Percentiles rank a stretch among this genome's conserved stretches.
These are phyloP conservation scores for Chlamydomonas sp. DNA, from an alignment of 139 green algal species.

Conservation along the genomic window DNA sequence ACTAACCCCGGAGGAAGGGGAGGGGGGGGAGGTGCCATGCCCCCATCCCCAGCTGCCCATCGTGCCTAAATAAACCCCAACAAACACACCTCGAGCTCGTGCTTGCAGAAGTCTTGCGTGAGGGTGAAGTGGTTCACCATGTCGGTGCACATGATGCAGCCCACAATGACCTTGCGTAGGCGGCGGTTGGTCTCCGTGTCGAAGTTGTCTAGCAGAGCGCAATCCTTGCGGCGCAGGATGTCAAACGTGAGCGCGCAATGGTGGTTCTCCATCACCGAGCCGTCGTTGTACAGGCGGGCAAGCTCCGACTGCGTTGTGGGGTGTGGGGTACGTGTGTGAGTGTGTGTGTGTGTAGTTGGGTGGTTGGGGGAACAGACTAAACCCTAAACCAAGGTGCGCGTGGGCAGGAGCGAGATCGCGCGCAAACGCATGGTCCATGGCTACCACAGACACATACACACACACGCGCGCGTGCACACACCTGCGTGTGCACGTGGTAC, in stretches of 20 bases:
- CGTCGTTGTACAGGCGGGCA: slow-evolving; percentile 56
- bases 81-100: slow-evolving; percentile 7
- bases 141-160: slow-evolving; percentile 53
- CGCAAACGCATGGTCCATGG: no score
- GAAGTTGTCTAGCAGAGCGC: slow-evolving; percentile 16
- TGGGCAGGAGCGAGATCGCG: no score
- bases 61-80: not conserved
- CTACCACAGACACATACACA: no score
- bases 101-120: slow-evolving; percentile 41
- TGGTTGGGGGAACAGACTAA: no score
- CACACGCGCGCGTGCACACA: no score
- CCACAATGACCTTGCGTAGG: slow-evolving; percentile 44
- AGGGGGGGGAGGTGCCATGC: no score
- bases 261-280: slow-evolving; percentile 58
- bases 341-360: not conserved
- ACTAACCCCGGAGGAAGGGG: no score
- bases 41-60: not conserved
- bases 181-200: slow-evolving; percentile 18
- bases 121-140: slow-evolving; percentile 60
- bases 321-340: slow-evolving; percentile 15
- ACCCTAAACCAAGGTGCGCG: no score
- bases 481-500: slow-evolving; percentile 45
- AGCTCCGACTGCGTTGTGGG: slow-evolving; percentile 15
- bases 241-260: slow-evolving; percentile 61
- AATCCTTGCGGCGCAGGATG: slow-evolving; percentile 39